Evolutionary conservation across 495 filamentous ascomycete species (phyloP).

Genomic region (Talaromyces thailandensis): DNA sequence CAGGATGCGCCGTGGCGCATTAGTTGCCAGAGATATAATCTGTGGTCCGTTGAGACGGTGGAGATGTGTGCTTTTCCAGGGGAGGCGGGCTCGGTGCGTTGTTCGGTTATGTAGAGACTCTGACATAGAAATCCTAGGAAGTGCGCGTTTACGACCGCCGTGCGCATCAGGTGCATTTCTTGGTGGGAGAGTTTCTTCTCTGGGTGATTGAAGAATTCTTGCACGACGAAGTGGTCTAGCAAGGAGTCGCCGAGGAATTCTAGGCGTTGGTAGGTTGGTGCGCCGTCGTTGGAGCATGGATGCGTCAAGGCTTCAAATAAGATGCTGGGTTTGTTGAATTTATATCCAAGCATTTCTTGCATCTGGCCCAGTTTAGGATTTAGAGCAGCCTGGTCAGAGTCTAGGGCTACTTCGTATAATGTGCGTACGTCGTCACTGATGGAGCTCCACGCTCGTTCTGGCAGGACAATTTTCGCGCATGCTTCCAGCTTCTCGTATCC

Average conservation of each 20-base stretch:
- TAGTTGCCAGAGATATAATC: constrained; percentile 55
- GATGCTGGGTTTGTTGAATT: constrained; percentile 59
- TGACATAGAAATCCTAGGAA: constrained; percentile 84
- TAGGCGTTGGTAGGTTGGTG: constrained; percentile 68
- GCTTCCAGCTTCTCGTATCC: constrained; percentile 49
- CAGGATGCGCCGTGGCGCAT: constrained; percentile 36
- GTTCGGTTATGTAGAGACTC: constrained; percentile 18
- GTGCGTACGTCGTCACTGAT: constrained; percentile 20
- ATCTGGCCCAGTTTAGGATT: constrained; percentile 27
- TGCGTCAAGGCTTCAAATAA: constrained; percentile 86
- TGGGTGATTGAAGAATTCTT: constrained; percentile 35
- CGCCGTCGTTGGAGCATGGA: constrained; percentile 43
- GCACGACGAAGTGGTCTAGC: constrained; percentile 69
- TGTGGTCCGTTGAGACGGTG: constrained; percentile 8
- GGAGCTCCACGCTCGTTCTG: constrained; percentile 48
- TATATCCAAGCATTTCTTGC: constrained; percentile 57
- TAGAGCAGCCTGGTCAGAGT: neutral
- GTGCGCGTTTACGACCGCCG: constrained; percentile 73
- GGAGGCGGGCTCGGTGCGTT: constrained; percentile 11
- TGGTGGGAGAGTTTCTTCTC: constrained; percentile 44
- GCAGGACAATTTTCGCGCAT: constrained; percentile 59
- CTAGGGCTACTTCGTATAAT: constrained; percentile 22
- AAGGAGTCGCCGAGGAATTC: constrained; percentile 89
- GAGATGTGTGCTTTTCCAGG: constrained; percentile 11
- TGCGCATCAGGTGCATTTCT: constrained; percentile 65